Evolutionary conservation across 1,139 yeast species (phyloP).

Genomic region (Magnusiomyces tetraspermus): DNA sequence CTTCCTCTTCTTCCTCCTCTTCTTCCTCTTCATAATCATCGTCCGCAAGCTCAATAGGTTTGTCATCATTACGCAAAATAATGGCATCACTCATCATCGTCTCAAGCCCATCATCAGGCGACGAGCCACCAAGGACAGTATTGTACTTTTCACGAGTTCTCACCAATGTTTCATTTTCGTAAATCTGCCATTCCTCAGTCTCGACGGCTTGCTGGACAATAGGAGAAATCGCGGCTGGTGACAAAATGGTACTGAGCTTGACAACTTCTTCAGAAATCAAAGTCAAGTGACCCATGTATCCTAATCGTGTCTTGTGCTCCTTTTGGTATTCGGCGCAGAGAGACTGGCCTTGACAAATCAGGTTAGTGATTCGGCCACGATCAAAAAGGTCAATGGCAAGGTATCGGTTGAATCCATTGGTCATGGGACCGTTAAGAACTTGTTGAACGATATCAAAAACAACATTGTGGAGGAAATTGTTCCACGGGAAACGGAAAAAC

Average conservation of each 20-base stretch:
- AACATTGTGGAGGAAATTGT: slow-evolving; percentile 91
- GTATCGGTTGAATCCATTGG: slow-evolving; percentile 79
- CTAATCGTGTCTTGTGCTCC: slow-evolving; percentile 57
- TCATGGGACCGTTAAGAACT: slow-evolving; percentile 90
- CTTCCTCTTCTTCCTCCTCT: not conserved
- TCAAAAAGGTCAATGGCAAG: slow-evolving; percentile 80
- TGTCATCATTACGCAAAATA: slow-evolving; percentile 25
- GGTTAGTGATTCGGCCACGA: slow-evolving; percentile 64
- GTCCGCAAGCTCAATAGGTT: slow-evolving; percentile 34
- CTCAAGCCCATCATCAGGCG: slow-evolving; percentile 47
- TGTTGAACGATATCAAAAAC: slow-evolving; percentile 97
- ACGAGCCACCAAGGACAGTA: slow-evolving; percentile 79
- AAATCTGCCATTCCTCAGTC: slow-evolving; percentile 63
- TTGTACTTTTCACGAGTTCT: slow-evolving; percentile 92
- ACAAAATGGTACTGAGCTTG: slow-evolving; percentile 73
- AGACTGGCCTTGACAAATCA: slow-evolving; percentile 74
- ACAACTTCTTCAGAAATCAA: slow-evolving; percentile 95
- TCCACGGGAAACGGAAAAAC: slow-evolving; percentile 96
- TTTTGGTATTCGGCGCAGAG: slow-evolving; percentile 62
- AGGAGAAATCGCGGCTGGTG: slow-evolving; percentile 51
- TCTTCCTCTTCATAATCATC: slow-evolving; percentile 14
- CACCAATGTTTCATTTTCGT: slow-evolving; percentile 72
- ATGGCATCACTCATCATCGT: slow-evolving; percentile 31
- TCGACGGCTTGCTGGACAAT: slow-evolving; percentile 51
- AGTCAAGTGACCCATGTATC: slow-evolving; percentile 96